phyloP scores from a whole-genome alignment of 2,329 filamentous ascomycete genomes.

The Aspergillus costaricaensis region DNA sequence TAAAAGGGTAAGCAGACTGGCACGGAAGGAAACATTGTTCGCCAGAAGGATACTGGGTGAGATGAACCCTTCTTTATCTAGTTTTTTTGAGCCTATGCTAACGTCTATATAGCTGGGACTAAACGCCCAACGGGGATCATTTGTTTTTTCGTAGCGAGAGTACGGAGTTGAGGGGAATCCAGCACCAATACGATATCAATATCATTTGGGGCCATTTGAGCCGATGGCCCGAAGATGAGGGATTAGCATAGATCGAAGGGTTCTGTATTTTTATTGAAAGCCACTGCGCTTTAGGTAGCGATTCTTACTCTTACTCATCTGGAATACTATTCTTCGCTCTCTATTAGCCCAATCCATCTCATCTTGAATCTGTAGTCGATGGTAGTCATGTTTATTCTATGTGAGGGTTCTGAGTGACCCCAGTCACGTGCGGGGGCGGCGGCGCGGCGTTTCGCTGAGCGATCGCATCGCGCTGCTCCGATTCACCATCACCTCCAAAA shows the following conservation, averaged over 20 bases:
- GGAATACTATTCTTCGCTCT: slow-evolving; percentile 15
- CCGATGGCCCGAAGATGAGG: slow-evolving; percentile 6
- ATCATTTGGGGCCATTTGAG: not conserved
- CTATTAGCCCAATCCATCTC: no score
- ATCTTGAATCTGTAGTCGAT: not conserved
- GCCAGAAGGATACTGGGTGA: slow-evolving; percentile 79
- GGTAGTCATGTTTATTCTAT: no score
- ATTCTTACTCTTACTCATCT: not conserved
- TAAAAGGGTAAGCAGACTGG: slow-evolving; percentile 55
- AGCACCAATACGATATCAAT: slow-evolving; percentile 12
- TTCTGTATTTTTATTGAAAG: slow-evolving; percentile 26
- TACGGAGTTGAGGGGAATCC: slow-evolving; percentile 8
- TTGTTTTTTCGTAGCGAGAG: slow-evolving; percentile 2
- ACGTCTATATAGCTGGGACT: slow-evolving; percentile 32
- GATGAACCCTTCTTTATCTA: slow-evolving; percentile 11
- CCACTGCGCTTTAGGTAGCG: slow-evolving; percentile 18
- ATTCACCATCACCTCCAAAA: not conserved
- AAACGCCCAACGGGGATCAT: slow-evolving; percentile 7
- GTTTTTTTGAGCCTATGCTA: slow-evolving; percentile 1
- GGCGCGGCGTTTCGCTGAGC: not conserved
- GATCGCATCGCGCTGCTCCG: slow-evolving; percentile 3
- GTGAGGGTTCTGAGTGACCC: not conserved
- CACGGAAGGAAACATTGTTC: slow-evolving; percentile 64
- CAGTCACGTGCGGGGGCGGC: slow-evolving; percentile 1
- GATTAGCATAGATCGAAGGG: slow-evolving; percentile 16